A percentile compares a stretch with the other conserved stretches of the same genome.
Conservation (phyloP, 1,284 basidiomycete genomes). For the Irpex rosettiformis region DNA sequence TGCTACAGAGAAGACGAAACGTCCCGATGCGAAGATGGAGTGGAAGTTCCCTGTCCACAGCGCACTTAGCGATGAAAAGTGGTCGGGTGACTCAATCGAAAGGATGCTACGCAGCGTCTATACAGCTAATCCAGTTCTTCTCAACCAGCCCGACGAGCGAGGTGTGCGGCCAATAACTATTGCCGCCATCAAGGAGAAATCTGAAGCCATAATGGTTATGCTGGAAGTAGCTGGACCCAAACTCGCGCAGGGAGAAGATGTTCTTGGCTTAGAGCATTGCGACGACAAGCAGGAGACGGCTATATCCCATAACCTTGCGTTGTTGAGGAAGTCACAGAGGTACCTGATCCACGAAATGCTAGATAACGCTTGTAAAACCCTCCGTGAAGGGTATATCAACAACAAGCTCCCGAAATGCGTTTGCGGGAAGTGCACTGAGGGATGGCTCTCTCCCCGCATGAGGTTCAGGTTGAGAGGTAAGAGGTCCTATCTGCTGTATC, state of each 20-base stretch:
- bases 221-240: constrained; percentile 7
- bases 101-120: constrained; percentile 3
- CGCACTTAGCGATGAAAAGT: constrained; percentile 7
- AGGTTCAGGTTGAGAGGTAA: constrained; percentile 12
- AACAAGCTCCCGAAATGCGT: constrained; percentile 10
- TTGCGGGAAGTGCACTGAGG: constrained; percentile 9
- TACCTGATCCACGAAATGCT: constrained; percentile 12
- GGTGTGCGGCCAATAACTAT: constrained; percentile 7
- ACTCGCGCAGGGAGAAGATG: constrained; percentile 9
- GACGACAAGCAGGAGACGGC: constrained; percentile 11
- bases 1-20: background rate
- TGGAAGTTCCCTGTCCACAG: constrained; percentile 9
- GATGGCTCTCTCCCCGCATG: constrained; percentile 14
- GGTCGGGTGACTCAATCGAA: background rate
- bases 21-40: background rate
- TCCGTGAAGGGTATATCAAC: constrained; percentile 6
- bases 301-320: constrained; percentile 6
- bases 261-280: constrained; percentile 6
- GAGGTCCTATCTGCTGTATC: background rate
- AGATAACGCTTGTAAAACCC: constrained; percentile 1
- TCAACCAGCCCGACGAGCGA: constrained; percentile 6
- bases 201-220: constrained; percentile 6
- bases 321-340: constrained; percentile 7
- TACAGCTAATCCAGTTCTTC: constrained; percentile 1
- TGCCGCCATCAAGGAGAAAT: constrained; percentile 6